These are phyloP conservation scores for Stevia rebaudiana DNA, from an alignment of 140 eudicot species.

Conservation along the genomic window DNA sequence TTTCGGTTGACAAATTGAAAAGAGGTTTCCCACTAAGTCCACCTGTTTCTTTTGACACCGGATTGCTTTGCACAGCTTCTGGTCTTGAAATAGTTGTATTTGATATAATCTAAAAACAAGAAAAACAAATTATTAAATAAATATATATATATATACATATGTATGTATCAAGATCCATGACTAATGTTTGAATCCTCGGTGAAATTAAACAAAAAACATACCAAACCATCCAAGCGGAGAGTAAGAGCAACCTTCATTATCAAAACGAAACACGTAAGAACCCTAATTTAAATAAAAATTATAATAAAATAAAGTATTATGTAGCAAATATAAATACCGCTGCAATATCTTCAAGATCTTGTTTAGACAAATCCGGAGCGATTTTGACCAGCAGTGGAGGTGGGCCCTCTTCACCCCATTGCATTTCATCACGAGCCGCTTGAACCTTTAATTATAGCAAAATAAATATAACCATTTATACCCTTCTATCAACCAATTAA, in stretches of 20 bases:
- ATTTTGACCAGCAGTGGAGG: constrained; percentile 96
- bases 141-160: neutral
- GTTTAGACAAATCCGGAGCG: constrained; percentile 95
- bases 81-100: constrained; percentile 95
- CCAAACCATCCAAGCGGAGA: constrained; percentile 98
- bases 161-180: constrained; percentile 11
- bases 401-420: constrained; percentile 99
- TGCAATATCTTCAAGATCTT: constrained; percentile 98
- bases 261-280: constrained; percentile 23
- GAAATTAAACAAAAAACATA: constrained; percentile 25
- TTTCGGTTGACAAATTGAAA: constrained; percentile 57
- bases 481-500: neutral
- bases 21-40: constrained; percentile 99
- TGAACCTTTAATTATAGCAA: constrained; percentile 52
- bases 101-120: constrained; percentile 69
- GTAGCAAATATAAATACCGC: constrained; percentile 41
- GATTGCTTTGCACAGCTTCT: constrained; percentile 45
- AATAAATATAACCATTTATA: constrained; percentile 7
- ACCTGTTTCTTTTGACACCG: constrained; percentile 72
- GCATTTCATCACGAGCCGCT: constrained; percentile 99
- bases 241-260: constrained; percentile 90
- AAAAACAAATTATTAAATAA: neutral
- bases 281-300: neutral
- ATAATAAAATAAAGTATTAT: neutral
- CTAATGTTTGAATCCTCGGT: neutral